These are phyloP conservation scores for Paecilomyces dactylethromorphus DNA, from an alignment of 2,329 filamentous ascomycete genomes.

Conservation along the genomic window DNA sequence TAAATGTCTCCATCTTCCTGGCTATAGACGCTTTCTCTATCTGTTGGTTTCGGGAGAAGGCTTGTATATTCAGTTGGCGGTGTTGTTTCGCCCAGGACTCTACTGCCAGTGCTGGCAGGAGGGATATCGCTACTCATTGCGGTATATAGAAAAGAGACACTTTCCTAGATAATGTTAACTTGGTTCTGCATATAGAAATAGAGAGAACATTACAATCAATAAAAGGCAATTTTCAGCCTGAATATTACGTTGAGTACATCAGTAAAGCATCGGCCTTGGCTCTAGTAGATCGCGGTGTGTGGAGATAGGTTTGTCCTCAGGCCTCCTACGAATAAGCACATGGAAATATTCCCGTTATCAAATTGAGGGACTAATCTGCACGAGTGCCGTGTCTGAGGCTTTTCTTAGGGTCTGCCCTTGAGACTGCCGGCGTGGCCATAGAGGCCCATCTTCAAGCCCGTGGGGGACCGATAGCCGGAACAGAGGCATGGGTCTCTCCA, in stretches of 20 bases:
- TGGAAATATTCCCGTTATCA: background rate
- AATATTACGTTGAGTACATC: background rate
- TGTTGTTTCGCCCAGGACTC: background rate
- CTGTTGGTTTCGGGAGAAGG: constrained; percentile 18
- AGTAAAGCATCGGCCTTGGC: background rate
- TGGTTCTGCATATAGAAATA: background rate
- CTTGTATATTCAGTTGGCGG: constrained; percentile 19
- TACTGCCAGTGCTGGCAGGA: constrained; percentile 7
- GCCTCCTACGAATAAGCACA: background rate
- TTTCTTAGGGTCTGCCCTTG: background rate
- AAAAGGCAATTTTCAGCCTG: background rate
- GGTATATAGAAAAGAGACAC: background rate
- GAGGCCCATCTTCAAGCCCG: background rate
- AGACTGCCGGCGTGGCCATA: background rate
- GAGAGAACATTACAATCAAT: background rate
- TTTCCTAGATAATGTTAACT: background rate
- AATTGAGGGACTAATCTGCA: background rate
- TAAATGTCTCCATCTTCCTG: constrained; percentile 29
- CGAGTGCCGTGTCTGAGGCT: background rate
- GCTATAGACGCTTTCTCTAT: constrained; percentile 3
- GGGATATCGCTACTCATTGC: background rate
- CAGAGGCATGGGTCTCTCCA: background rate
- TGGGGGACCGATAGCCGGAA: background rate
- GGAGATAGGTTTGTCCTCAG: background rate
- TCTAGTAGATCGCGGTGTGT: background rate